Percentiles rank a stretch among this genome's conserved stretches.
Evolutionary conservation across 1,284 basidiomycete species (phyloP).

Genomic region (Lignosus rhinocerotis): DNA sequence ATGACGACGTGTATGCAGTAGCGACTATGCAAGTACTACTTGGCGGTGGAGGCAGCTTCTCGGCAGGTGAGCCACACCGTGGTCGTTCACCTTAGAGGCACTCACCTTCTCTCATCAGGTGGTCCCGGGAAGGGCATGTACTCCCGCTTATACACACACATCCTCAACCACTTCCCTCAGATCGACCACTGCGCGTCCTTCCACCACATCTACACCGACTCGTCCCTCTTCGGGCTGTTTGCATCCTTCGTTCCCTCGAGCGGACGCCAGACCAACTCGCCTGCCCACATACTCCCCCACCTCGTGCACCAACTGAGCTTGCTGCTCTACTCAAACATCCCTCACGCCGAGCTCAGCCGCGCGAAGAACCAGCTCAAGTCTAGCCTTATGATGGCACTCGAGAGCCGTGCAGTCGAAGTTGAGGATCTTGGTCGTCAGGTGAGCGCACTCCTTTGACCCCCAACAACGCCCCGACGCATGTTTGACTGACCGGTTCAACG

Average conservation of each 20-base stretch:
- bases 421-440: slow-evolving; percentile 87
- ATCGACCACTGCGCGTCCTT: slow-evolving; percentile 98
- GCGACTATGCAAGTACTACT: slow-evolving; percentile 95
- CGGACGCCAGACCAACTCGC: slow-evolving; percentile 60
- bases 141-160: slow-evolving; percentile 95
- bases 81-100: slow-evolving; percentile 1
- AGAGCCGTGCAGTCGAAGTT: slow-evolving; percentile 88
- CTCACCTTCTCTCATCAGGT: slow-evolving; percentile 43
- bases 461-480: neutral
- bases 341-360: slow-evolving; percentile 71
- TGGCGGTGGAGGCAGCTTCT: slow-evolving; percentile 95
- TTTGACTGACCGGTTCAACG: slow-evolving; percentile 12
- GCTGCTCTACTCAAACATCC: slow-evolving; percentile 68
- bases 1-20: slow-evolving; percentile 92
- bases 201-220: slow-evolving; percentile 97
- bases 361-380: slow-evolving; percentile 98
- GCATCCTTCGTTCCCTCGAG: slow-evolving; percentile 84
- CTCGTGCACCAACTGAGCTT: slow-evolving; percentile 84
- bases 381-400: slow-evolving; percentile 93
- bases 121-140: slow-evolving; percentile 99
- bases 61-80: slow-evolving; percentile 62
- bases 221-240: slow-evolving; percentile 91
- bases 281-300: slow-evolving; percentile 78
- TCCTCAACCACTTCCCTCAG: slow-evolving; percentile 92
- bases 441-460: slow-evolving; percentile 11